Evolutionary conservation across 164 flowering plant species (phyloP).

Genomic region (Amborella trichopoda): DNA sequence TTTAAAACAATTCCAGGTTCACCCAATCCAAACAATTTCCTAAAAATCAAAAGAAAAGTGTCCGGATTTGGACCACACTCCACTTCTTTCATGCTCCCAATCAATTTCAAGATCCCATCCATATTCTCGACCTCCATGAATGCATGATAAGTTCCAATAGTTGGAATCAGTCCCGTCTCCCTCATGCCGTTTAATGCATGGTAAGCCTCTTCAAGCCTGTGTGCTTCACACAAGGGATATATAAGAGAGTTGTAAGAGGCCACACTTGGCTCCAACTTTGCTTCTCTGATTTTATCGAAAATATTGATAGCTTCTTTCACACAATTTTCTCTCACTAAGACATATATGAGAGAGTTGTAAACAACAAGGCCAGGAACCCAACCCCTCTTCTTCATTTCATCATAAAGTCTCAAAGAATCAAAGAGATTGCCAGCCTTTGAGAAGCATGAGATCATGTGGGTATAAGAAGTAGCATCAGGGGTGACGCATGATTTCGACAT

Average conservation of each 20-base stretch:
- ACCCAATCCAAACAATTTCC: slow-evolving; percentile 29
- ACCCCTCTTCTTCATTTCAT: slow-evolving; percentile 75
- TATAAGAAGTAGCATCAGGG: slow-evolving; percentile 57
- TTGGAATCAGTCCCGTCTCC: slow-evolving; percentile 35
- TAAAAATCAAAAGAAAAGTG: slow-evolving; percentile 47
- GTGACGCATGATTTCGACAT: slow-evolving; percentile 65
- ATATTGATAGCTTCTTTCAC: slow-evolving; percentile 57
- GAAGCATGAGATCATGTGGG: slow-evolving; percentile 73
- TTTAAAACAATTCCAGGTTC: slow-evolving; percentile 51
- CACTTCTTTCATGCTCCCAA: slow-evolving; percentile 42
- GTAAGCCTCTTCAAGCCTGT: slow-evolving; percentile 53
- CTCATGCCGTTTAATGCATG: slow-evolving; percentile 43
- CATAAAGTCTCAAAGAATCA: slow-evolving; percentile 73
- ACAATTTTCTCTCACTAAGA: slow-evolving; percentile 69
- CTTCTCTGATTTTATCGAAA: slow-evolving; percentile 41
- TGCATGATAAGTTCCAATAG: slow-evolving; percentile 58
- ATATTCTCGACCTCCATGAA: slow-evolving; percentile 31
- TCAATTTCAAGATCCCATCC: slow-evolving; percentile 43
- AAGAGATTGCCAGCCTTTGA: slow-evolving; percentile 77
- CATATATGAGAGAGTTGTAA: slow-evolving; percentile 67
- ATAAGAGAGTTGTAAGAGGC: slow-evolving; percentile 58
- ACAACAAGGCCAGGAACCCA: slow-evolving; percentile 54
- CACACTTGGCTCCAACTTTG: slow-evolving; percentile 48
- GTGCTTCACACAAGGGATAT: slow-evolving; percentile 59
- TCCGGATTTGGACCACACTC: slow-evolving; percentile 38